phyloP scores from a whole-genome alignment of 164 flowering plant genomes.

The Protea cynaroides region DNA sequence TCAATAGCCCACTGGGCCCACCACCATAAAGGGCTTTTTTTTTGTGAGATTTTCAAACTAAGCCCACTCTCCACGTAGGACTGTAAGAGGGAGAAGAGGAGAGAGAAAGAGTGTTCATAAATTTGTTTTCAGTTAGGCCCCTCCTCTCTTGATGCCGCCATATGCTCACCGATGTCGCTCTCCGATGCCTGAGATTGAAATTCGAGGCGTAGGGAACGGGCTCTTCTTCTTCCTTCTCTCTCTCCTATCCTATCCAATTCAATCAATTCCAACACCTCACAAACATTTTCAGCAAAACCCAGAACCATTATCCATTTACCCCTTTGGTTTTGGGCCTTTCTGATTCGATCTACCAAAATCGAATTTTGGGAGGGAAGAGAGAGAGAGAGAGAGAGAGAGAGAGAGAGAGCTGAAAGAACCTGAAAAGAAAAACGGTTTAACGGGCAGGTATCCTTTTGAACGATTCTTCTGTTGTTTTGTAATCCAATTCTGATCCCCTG shows the following conservation, averaged over 20 bases:
- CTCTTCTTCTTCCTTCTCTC: slow-evolving; percentile 9
- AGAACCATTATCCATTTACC: slow-evolving; percentile 9
- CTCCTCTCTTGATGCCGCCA: slow-evolving; percentile 32
- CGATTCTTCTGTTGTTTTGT: no score
- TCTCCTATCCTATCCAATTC: neutral
- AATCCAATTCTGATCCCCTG: no score
- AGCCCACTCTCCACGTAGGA: no score
- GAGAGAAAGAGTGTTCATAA: no score
- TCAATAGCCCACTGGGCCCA: no score
- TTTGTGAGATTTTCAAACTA: no score
- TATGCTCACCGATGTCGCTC: slow-evolving; percentile 38
- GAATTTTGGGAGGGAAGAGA: neutral
- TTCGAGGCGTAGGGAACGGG: slow-evolving; percentile 31
- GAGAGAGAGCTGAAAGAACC: neutral
- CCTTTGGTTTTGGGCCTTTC: slow-evolving; percentile 15
- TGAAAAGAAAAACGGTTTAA: no score
- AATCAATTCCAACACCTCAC: neutral
- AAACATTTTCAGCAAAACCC: neutral
- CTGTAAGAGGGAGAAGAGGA: no score
- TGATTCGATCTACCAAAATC: slow-evolving; percentile 1
- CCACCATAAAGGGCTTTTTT: no score
- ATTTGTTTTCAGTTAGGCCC: slow-evolving; percentile 5
- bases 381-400: neutral
- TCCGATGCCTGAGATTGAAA: slow-evolving; percentile 24
- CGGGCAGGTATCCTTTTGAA: neutral